Evolutionary conservation across 2,329 filamentous ascomycete species (phyloP), one percentile per base, ranked within the genome.

Genomic region (Zymoseptoria pseudotritici): DNA sequence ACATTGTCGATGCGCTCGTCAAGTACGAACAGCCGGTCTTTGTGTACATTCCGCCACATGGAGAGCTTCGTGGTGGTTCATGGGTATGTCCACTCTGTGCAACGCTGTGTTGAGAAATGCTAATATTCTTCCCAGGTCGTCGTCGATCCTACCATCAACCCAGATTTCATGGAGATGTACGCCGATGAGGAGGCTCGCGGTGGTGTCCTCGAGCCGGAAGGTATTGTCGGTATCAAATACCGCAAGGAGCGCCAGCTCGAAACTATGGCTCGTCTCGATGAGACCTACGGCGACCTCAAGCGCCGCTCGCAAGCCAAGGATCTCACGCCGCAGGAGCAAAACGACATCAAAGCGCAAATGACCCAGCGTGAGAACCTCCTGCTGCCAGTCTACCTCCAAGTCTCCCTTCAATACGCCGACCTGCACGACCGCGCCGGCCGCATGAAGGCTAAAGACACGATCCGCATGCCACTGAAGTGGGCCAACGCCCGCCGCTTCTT

Each of bases 21-120:
- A 96, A 97, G 80, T 99, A 91, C 74, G 90, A 99, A 82, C 94
- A 99, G 82, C 94, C 94, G 58, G 87, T 99, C 78, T 99, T 99
- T 74, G 91, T 99, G 65, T 99, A 99, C 82, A 99, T 99, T 72
- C 94, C 94, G 72, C 94, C 94, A 8, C 90, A 88, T 72, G 93
- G 94, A 69, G 94, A 99, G 78, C 88, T 99, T 58, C 93, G 94
- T 83, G 94, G 94, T 84, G 94, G 94, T 71, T 99, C 94, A 63
- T 99, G 94, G 94, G 81, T 83, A 80, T 76, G 80, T 78, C 65
- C 54, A 26, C n/a, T 29, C 56, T 29, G 7, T 46, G 4, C 17
- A 42, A 56, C 10, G 52, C 26, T 9, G 49, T 19, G 13, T 55
- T 11, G 26, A 61, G 53, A 26, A 22, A 62, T 63, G 62, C 75